Evolutionary conservation across 352 stramenopile species (phyloP), one percentile per base, ranked within the genome.

Genomic region (Phytophthora nicotianae): DNA sequence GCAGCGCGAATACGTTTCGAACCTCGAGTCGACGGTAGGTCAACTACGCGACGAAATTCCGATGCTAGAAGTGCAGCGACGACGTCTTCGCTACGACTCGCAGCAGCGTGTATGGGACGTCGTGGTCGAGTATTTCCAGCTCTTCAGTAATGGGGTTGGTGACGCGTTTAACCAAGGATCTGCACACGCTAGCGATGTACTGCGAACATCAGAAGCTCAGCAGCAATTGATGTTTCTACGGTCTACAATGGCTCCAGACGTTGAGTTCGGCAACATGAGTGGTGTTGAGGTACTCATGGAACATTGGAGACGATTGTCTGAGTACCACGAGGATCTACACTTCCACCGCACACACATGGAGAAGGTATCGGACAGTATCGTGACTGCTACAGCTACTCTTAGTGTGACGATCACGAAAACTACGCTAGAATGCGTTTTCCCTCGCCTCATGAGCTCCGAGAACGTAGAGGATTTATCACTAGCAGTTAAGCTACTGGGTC

Each of bases 151-250:
- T 29, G 72, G 72, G 3, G 53, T 80, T 47, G 50, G 53, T 1
- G 49, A 65, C 29, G 26, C 55, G 37, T 33, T 38, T 13, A 60
- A 65, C 19, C 58, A 65, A 52, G 38, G 47, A 29, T 57, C 50
- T 48, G 17, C 42, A 10, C 2, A 29, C 4, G 43, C 47, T 4
- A 61, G 42, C 11, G 63, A 75, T 27, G 42, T 74, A 7, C 45
- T 70, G 11, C 58, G 55, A 38, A 37, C 60, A 0, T 65, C 62
- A 0, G 54, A 73, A 17, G 58, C 57, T 48, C 66, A 75, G 50
- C 62, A 82, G 17, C 74, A 83, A 37, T 57, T 74, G 23, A 75
- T 74, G 49, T 83, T 83, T 54, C 58, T 86, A 6, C 46, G 65
- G 9, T 74, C 65, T 1, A 75, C 74, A 0, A 72, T 86, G 68